A percentile compares a stretch with the other conserved stretches of the same genome.
Evolutionary conservation across 306 rosid genomes (phyloP).

Genomic region (Senna siamea): DNA sequence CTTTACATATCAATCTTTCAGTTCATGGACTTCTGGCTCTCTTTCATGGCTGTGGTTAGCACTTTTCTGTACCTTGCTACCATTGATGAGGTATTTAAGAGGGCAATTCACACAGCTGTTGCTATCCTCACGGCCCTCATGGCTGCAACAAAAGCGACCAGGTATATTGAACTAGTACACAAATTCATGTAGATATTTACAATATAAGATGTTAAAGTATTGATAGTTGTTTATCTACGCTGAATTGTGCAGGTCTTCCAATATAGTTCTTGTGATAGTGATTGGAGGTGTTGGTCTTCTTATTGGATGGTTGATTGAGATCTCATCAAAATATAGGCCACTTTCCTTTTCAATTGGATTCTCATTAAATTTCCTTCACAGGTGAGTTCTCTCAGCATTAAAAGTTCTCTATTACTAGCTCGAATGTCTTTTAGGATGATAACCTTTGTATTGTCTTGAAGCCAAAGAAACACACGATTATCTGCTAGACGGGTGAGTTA

Average conservation of each 20-base stretch:
- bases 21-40: constrained; percentile 99
- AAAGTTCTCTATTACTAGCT: neutral
- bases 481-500: no score
- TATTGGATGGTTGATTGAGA: constrained; percentile 51
- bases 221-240: constrained; percentile 2
- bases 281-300: constrained; percentile 45
- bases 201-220: neutral
- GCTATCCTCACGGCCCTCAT: constrained; percentile 88
- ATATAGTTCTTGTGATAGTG: constrained; percentile 42
- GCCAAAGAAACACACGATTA: no score
- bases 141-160: constrained; percentile 86
- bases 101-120: constrained; percentile 82
- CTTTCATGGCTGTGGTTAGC: constrained; percentile 97
- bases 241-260: constrained; percentile 41
- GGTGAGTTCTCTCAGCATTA: constrained; percentile 28
- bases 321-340: constrained; percentile 41
- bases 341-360: constrained; percentile 39
- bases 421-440: neutral
- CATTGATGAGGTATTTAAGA: constrained; percentile 70
- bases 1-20: constrained; percentile 46
- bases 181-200: neutral
- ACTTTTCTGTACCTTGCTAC: constrained; percentile 84
- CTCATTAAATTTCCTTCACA: constrained; percentile 25
- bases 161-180: constrained; percentile 45
- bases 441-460: neutral